These are phyloP conservation scores for Heliocybe sulcata DNA, from an alignment of 1,284 basidiomycete genomes.

Conservation along the genomic window DNA sequence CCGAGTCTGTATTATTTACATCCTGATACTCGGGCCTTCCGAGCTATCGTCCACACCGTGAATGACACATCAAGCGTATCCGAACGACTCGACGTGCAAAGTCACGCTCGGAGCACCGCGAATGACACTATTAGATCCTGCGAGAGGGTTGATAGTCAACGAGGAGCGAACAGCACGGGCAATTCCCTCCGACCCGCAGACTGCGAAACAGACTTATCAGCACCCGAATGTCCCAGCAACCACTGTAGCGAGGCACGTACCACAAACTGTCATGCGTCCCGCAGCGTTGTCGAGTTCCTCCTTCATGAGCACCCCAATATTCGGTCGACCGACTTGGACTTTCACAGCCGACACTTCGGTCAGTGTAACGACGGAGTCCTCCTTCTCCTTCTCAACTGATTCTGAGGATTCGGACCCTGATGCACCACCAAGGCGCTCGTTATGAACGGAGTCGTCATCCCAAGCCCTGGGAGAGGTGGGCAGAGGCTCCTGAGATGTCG, in stretches of 20 bases:
- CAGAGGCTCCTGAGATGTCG: not conserved
- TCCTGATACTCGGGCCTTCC: not conserved
- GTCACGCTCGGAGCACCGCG: not conserved
- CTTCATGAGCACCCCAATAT: not conserved
- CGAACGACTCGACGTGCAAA: constrained; percentile 1
- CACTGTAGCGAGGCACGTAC: too few relatives aligned
- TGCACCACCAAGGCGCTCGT: not conserved
- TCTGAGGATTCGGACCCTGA: not conserved
- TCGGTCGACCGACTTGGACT: not conserved
- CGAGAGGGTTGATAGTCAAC: not conserved
- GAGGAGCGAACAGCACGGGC: not conserved
- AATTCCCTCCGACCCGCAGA: not conserved
- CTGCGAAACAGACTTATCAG: not conserved
- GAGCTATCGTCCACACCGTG: not conserved
- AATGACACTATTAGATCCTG: not conserved
- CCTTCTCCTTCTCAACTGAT: not conserved
- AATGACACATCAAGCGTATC: not conserved
- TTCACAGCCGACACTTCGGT: not conserved
- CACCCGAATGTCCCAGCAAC: not conserved
- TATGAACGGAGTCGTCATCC: constrained; percentile 2
- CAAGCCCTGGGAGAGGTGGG: not conserved
- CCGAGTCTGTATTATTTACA: too few relatives aligned
- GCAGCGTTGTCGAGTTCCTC: not conserved
- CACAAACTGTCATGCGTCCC: not conserved
- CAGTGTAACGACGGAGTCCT: not conserved